Evolutionary conservation across 1,284 basidiomycete genomes (phyloP), one percentile per base, ranked within the genome.

Genomic region (Microbotryum scabiosae): DNA sequence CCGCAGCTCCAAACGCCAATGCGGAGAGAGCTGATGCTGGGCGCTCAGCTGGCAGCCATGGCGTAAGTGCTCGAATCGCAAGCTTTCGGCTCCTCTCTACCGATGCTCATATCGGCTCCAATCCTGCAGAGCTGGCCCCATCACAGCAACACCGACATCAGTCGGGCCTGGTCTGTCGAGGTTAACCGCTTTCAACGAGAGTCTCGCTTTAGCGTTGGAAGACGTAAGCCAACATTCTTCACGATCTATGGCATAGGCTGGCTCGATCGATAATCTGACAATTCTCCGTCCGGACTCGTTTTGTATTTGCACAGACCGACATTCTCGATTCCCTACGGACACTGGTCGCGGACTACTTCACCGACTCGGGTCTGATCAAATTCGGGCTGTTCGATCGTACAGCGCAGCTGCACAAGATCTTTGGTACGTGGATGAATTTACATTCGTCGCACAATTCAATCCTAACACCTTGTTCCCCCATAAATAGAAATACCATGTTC

Each of bases 401-500:
- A 1, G 57, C 58, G 2, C 53, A 45, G 43, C 53, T 66, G 52
- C 59, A 51, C 56, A 68, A 68, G 41, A 59, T 64, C 9, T 68
- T 68, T n/a, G 66, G 66, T 63, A 14, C 18, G 57, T 57, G 32
- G 0, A 16, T 21, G 8, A 28, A 8, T 18, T 41, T 41, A 18
- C 36, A 41, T 16, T 41, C 36, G 16, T 41, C 14, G 36, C 36
- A 41, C 16, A 3, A 18, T 4, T 41, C 32, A 36, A 10, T 3
- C 5, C 16, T 41, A 41, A 41, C 5, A 1, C 36, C 36, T 41
- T 30, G 8, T 41, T 30, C 43, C 14, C 9, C 14, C 2, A 4
- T 44, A 2, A 36, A 25, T 57, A 68, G 67, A 68, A 20, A 61
- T 68, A 18, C 67, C 67, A n/a, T 66, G 60, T 32, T 59, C 67